Conservation (phyloP, 2,329 filamentous ascomycete species). For the Epichloe bromicola region DNA sequence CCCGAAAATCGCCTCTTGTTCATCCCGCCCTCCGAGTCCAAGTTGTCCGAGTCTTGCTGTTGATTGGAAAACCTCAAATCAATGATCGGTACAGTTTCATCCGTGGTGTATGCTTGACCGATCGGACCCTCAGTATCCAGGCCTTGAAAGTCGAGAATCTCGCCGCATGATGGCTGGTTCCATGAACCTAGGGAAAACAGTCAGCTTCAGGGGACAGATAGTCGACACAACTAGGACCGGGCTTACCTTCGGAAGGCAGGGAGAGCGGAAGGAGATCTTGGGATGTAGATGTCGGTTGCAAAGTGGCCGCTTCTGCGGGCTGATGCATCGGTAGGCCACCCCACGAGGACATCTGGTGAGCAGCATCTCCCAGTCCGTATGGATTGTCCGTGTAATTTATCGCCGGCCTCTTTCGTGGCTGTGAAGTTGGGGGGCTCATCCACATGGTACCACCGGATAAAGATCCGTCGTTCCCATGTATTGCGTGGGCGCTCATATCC, state of each 20-base stretch:
- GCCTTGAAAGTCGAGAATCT: conserved; percentile 40
- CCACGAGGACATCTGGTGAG: conserved; percentile 7
- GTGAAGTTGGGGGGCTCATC: conserved; percentile 7
- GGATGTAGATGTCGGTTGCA: conserved; percentile 8
- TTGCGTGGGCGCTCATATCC: conserved; percentile 5
- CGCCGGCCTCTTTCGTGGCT: conserved; percentile 7
- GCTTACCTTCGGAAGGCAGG: conserved; percentile 5
- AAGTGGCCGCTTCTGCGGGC: not conserved
- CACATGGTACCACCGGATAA: conserved; percentile 6
- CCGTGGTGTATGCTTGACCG: conserved; percentile 48
- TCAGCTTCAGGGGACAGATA: not conserved
- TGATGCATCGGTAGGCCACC: not conserved
- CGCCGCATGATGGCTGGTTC: conserved; percentile 44
- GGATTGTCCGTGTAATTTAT: conserved; percentile 6
- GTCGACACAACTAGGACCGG: not conserved
- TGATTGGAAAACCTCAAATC: conserved; percentile 41
- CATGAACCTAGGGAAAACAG: conserved; percentile 19
- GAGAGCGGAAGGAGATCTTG: conserved; percentile 5
- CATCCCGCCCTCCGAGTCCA: conserved; percentile 38
- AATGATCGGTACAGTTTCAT: conserved; percentile 49
- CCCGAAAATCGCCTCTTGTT: conserved; percentile 54
- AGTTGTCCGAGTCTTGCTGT: conserved; percentile 34
- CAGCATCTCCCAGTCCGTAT: conserved; percentile 6
- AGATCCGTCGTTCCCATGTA: conserved; percentile 6
- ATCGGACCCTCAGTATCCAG: conserved; percentile 46